Evolutionary conservation across 108 stramenopile genomes (phyloP).

Genomic region (Parmales sp.): DNA sequence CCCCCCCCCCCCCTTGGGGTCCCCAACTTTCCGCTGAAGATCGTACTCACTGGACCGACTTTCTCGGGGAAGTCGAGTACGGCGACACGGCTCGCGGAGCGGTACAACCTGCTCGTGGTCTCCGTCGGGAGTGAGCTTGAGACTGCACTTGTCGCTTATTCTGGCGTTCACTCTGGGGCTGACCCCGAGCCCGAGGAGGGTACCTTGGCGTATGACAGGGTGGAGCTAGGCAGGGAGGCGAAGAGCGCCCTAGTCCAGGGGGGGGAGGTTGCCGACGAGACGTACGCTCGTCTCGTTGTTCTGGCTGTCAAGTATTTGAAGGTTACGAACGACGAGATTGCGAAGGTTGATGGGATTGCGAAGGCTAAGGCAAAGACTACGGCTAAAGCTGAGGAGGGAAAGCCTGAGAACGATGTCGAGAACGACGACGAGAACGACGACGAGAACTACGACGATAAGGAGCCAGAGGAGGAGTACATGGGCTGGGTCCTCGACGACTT

Average conservation of each 20-base stretch:
- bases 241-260: not conserved
- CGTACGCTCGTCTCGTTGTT: not conserved
- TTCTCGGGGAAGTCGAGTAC: not conserved
- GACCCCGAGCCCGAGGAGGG: not conserved
- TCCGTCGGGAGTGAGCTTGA: not conserved
- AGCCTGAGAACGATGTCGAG: not conserved
- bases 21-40: not conserved
- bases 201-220: not conserved
- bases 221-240: not conserved
- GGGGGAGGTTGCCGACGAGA: not conserved
- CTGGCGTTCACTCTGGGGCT: not conserved
- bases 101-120: not conserved
- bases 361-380: no score
- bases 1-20: not conserved
- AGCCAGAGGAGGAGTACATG: not conserved
- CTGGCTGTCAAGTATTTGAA: not conserved
- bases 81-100: not conserved
- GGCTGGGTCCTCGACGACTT: conserved; percentile 2
- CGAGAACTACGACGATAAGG: no score
- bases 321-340: no score
- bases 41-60: not conserved
- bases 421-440: no score
- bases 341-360: no score
- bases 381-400: conserved; percentile 1
- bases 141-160: not conserved